phyloP scores from a whole-genome alignment of 2,329 filamentous ascomycete species.

The Biscogniauxia mediterranea region DNA sequence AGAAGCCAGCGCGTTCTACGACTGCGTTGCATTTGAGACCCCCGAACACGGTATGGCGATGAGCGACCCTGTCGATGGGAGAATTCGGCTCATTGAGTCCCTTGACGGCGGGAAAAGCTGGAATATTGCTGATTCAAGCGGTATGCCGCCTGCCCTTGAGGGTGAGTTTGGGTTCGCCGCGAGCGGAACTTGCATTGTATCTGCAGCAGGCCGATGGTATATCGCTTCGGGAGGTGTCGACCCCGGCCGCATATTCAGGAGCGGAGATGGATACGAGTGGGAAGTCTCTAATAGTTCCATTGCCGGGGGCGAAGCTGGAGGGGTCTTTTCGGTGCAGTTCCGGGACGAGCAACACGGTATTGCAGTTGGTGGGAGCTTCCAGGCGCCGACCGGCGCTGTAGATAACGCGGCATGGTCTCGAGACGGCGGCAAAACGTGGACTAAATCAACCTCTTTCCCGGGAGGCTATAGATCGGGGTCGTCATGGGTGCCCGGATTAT shows the following conservation, averaged over 20 bases:
- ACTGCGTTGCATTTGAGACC: slow-evolving; percentile 33
- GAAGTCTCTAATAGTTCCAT: slow-evolving; percentile 26
- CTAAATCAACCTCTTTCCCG: slow-evolving; percentile 24
- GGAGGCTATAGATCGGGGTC: slow-evolving; percentile 33
- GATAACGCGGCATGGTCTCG: slow-evolving; percentile 31
- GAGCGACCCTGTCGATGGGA: slow-evolving; percentile 35
- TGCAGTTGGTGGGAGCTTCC: slow-evolving; percentile 34
- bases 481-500: slow-evolving; percentile 29
- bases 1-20: slow-evolving; percentile 33
- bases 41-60: slow-evolving; percentile 28
- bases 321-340: slow-evolving; percentile 36
- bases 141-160: slow-evolving; percentile 26
- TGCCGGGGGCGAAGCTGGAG: slow-evolving; percentile 26
- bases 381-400: slow-evolving; percentile 18
- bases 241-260: slow-evolving; percentile 30
- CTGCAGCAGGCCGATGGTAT: slow-evolving; percentile 30
- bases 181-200: slow-evolving; percentile 34
- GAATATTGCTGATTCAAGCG: slow-evolving; percentile 23
- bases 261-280: slow-evolving; percentile 28
- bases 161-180: slow-evolving; percentile 35
- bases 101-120: slow-evolving; percentile 30
- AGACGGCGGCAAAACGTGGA: slow-evolving; percentile 33
- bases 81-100: slow-evolving; percentile 34
- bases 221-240: slow-evolving; percentile 29
- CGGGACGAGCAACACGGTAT: slow-evolving; percentile 27